These are phyloP conservation scores for Globisporangium canariense DNA, from an alignment of 352 stramenopile genomes.

Conservation along the genomic window DNA sequence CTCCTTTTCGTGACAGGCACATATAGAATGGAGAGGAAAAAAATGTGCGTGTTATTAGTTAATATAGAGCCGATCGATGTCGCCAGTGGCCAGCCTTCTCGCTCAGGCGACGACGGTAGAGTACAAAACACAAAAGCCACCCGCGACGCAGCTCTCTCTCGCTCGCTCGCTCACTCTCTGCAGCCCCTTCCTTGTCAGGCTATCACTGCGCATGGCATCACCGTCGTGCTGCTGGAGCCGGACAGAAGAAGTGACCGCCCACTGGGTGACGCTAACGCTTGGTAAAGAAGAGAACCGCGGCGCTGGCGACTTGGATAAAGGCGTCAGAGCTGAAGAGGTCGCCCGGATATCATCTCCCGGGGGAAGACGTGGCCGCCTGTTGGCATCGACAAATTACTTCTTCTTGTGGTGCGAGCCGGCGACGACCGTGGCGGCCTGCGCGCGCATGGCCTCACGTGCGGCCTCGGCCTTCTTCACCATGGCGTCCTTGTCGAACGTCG, in stretches of 20 bases:
- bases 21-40: not conserved
- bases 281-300: not conserved
- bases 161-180: not conserved
- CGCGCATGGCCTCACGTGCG: slow-evolving; percentile 29
- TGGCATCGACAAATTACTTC: slow-evolving; percentile 13
- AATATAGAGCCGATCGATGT: slow-evolving; percentile 6
- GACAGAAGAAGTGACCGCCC: not conserved
- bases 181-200: not conserved
- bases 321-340: slow-evolving; percentile 7
- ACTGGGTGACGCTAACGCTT: not conserved
- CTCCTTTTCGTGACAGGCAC: not conserved
- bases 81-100: not conserved
- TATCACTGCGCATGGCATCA: not conserved
- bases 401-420: slow-evolving; percentile 54
- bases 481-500: slow-evolving; percentile 45
- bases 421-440: slow-evolving; percentile 23
- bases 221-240: too few species aligned
- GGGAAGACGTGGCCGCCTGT: not conserved
- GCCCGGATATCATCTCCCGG: not conserved
- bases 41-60: slow-evolving; percentile 6
- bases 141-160: not conserved
- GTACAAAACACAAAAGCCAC: slow-evolving; percentile 11
- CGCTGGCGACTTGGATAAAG: slow-evolving; percentile 3
- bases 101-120: slow-evolving; percentile 2
- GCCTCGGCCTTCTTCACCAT: slow-evolving; percentile 50